Evolutionary conservation across 345 rosid genomes (phyloP), one percentile per base, ranked within the genome.

Genomic region (Boechera divaricarpa): DNA sequence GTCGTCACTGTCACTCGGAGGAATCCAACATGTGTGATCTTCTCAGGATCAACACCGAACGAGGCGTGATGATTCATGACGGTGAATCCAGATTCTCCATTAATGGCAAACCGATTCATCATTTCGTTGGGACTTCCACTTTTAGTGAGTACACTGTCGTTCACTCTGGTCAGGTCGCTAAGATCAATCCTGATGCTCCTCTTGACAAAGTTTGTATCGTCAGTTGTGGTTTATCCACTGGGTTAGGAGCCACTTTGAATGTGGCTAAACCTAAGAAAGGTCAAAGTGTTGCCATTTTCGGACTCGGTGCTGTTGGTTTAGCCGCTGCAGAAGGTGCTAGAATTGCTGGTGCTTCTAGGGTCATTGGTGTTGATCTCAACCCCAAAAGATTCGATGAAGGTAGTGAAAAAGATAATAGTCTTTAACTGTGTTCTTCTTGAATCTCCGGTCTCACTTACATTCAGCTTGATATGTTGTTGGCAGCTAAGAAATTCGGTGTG

Each of bases 281-380:
- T 24, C 87, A 84, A 1, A 74, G 84, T 8, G 91, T 91, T 55
- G 91, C 94, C 0, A 29, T 91, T 45, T 91, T 89, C 24, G 92
- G 97, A 15, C 79, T 91, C 26, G 97, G 93, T 42, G 89, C 97
- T 55, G 92, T 91, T 63, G 94, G 94, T 62, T 91, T 91, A 7
- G 92, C 87, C 6, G 97, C 97, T 81, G 90, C 88, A 9, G 97
- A 91, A 80, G 94, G 97, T n/a, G 97, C 97, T 54, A 83, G 94
- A 57, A 49, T 91, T 0, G 61, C 83, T 7, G 92, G 91, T 53
- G 94, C 94, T 65, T 79, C 83, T 5, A 86, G 91, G 84, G 79
- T 91, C 63, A 88, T 91, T 68, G 97, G 97, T 65, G 87, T 91
- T 60, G 97, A 91, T 82, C 83, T 91, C 66, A 89, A 91, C 72